Percentiles rank a stretch among this genome's conserved stretches.
Evolutionary conservation across 129 eudicot species (phyloP).

Genomic region (Chrysanthemum seticuspe): DNA sequence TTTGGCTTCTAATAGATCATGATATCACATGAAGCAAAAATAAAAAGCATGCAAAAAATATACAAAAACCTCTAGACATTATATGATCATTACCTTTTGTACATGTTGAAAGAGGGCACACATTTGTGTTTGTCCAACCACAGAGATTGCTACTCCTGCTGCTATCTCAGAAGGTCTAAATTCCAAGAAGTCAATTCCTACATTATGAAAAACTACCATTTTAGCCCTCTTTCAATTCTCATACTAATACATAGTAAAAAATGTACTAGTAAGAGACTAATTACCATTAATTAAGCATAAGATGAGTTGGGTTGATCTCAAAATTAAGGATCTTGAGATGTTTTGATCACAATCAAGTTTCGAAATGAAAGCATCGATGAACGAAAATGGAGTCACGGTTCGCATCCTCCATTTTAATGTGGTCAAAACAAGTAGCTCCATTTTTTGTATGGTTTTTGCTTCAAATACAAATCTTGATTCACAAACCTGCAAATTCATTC

Average conservation of each 20-base stretch:
- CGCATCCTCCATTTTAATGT: conserved; percentile 90
- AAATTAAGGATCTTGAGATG: conserved; percentile 37
- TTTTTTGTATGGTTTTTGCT: conserved; percentile 68
- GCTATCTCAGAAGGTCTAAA: conserved; percentile 81
- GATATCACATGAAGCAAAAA: conserved; percentile 19
- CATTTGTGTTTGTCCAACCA: conserved; percentile 48
- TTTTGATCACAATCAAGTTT: conserved; percentile 51
- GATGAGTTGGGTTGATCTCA: conserved; percentile 59
- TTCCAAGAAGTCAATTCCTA: conserved; percentile 77
- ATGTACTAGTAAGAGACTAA: background rate
- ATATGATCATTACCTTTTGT: conserved; percentile 51
- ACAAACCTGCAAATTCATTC: conserved; percentile 41
- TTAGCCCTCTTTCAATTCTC: conserved; percentile 25
- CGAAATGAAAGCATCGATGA: conserved; percentile 52
- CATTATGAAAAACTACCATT: conserved; percentile 33
- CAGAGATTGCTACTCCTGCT: conserved; percentile 73
- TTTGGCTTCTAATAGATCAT: conserved; percentile 20
- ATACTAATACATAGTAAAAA: background rate
- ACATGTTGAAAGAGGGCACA: conserved; percentile 44
- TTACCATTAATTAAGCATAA: conserved; percentile 54
- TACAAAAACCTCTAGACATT: conserved; percentile 1
- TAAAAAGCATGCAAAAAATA: conserved; percentile 28
- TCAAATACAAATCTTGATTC: conserved; percentile 63
- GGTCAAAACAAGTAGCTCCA: conserved; percentile 77
- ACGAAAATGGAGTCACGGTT: conserved; percentile 66